These are phyloP conservation scores for Phtheirospermum japonicum DNA, from an alignment of 257 asterid species.

Conservation along the genomic window DNA sequence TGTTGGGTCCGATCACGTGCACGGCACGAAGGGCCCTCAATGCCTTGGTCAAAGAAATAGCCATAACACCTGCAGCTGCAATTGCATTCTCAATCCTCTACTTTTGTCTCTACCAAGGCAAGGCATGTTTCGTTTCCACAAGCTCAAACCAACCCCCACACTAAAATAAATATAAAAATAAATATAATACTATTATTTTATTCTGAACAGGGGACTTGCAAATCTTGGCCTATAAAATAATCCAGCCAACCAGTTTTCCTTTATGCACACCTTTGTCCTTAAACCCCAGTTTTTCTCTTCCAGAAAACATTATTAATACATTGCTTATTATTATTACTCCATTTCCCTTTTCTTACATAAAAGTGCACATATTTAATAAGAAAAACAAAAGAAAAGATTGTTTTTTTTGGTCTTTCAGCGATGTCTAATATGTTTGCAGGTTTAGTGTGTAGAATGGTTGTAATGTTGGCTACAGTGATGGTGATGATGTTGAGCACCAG, in stretches of 20 bases:
- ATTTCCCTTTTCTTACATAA: neutral
- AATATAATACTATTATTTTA: neutral
- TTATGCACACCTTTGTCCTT: neutral
- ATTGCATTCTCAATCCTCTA: neutral
- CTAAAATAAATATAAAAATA: too few species aligned
- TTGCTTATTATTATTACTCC: constrained; percentile 1
- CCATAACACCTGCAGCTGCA: neutral
- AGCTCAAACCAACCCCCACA: neutral
- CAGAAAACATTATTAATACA: neutral
- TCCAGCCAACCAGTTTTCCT: neutral
- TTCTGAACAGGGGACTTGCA: neutral
- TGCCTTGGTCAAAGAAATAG: neutral
- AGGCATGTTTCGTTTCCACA: too few species aligned
- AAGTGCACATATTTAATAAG: neutral
- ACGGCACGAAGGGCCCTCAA: neutral
- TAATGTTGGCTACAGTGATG: neutral
- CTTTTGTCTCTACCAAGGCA: too few species aligned
- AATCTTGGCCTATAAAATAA: constrained; percentile 25
- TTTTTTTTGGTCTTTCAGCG: too few species aligned
- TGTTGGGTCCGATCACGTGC: neutral
- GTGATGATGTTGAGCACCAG: constrained; percentile 17
- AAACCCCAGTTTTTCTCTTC: constrained; percentile 9
- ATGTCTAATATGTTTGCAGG: constrained; percentile 7
- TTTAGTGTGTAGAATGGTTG: neutral
- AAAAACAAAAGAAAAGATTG: too few species aligned